Percentiles rank a stretch among this genome's conserved stretches.
phyloP scores from a whole-genome alignment of 768 basidiomycete species.

The Calocera cornea region DNA sequence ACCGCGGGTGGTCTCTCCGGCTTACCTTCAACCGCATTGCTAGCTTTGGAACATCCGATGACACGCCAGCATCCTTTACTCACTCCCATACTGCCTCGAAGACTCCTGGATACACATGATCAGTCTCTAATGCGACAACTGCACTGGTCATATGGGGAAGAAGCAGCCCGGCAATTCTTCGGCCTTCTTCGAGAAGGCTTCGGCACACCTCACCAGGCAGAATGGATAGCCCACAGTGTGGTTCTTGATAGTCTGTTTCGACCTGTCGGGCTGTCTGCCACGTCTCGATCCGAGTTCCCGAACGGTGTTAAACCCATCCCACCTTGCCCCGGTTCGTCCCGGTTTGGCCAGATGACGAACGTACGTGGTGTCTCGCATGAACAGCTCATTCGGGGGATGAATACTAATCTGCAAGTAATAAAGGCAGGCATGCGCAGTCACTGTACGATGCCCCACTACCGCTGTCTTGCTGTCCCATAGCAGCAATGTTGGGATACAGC shows the following conservation, averaged over 20 bases:
- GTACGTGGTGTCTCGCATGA: not conserved
- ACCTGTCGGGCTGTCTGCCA: not conserved
- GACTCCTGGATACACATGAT: too few relatives aligned
- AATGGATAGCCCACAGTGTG: not conserved
- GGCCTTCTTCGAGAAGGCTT: not conserved
- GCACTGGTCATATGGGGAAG: not conserved
- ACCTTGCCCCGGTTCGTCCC: not conserved
- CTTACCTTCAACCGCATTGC: too few relatives aligned
- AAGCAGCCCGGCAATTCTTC: not conserved
- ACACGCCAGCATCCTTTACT: too few relatives aligned
- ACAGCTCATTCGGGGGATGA: not conserved
- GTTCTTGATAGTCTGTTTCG: not conserved
- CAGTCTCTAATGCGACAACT: too few relatives aligned
- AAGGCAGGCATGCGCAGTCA: not conserved
- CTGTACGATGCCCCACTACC: not conserved
- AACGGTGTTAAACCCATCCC: not conserved
- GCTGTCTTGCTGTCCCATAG: too few relatives aligned
- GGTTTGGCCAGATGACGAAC: not conserved
- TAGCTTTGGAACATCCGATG: too few relatives aligned
- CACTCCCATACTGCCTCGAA: too few relatives aligned
- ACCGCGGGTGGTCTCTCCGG: too few relatives aligned
- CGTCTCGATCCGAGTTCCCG: not conserved
- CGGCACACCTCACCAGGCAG: not conserved
- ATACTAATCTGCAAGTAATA: not conserved
- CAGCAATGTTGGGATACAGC: not conserved